These are phyloP conservation scores for Phaeosphaeriaceae sp. DNA, from an alignment of 2,329 filamentous ascomycete species.

Conservation along the genomic window DNA sequence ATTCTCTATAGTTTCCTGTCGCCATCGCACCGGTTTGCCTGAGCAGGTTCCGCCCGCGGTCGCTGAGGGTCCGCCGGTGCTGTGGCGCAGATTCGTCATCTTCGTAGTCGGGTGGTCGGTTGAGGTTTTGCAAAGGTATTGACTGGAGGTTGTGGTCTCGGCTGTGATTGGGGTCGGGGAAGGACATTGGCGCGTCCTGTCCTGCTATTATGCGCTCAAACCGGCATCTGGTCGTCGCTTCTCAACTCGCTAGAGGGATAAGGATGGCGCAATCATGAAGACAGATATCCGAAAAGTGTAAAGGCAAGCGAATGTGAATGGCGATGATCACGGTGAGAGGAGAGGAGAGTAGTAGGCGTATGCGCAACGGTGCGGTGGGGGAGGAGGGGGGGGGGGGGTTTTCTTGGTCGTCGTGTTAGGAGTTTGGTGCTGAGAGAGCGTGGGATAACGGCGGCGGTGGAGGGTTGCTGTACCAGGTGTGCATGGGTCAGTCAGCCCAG, in stretches of 20 bases:
- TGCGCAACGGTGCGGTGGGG: conserved; percentile 7
- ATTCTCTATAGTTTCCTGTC: conserved; percentile 47
- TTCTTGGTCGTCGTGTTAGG: not conserved
- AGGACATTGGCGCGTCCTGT: conserved; percentile 54
- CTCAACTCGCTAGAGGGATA: conserved; percentile 25
- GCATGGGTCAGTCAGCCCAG: conserved; percentile 8
- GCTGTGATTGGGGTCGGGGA: conserved; percentile 55
- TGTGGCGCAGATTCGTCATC: conserved; percentile 32
- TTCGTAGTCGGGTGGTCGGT: conserved; percentile 47
- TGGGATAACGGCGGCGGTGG: conserved; percentile 14
- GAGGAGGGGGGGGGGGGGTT: no score
- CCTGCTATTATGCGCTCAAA: conserved; percentile 28
- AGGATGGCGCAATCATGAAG: conserved; percentile 25
- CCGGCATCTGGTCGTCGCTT: conserved; percentile 37
- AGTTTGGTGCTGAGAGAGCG: conserved; percentile 6
- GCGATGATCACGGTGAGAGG: not conserved
- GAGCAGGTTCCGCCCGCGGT: conserved; percentile 56
- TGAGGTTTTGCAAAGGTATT: conserved; percentile 71
- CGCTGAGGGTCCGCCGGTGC: conserved; percentile 55
- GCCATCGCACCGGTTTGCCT: conserved; percentile 51
- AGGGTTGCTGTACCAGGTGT: conserved; percentile 2
- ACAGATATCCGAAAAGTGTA: no score
- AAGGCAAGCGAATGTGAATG: conserved; percentile 5
- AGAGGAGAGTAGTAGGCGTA: not conserved
- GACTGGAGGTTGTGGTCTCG: conserved; percentile 62